These are phyloP conservation scores for Cyclotella sp. DNA, from an alignment of 108 stramenopile genomes.

Conservation along the genomic window DNA sequence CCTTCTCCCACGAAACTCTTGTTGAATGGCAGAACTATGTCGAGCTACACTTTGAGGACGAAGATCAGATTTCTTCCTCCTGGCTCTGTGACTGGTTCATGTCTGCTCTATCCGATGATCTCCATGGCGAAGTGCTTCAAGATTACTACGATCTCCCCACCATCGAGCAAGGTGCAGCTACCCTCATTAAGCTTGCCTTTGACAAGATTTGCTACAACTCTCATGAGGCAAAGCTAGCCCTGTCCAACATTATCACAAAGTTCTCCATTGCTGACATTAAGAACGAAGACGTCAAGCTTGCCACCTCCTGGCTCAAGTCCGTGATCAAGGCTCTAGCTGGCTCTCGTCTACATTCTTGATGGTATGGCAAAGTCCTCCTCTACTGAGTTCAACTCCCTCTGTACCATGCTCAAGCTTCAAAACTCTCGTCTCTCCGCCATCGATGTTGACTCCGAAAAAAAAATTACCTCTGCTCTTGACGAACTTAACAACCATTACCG, in stretches of 20 bases:
- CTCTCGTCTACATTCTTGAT: too few species aligned
- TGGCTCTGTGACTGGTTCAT: neutral
- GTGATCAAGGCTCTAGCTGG: slow-evolving; percentile 7
- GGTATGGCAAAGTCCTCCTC: too few species aligned
- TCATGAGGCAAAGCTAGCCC: neutral
- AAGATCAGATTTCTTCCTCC: neutral
- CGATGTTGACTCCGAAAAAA: too few species aligned
- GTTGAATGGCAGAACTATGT: neutral
- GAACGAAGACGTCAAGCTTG: neutral
- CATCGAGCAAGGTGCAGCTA: neutral
- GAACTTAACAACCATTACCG: too few species aligned
- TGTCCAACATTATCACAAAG: neutral
- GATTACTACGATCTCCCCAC: neutral
- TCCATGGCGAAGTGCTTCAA: neutral
- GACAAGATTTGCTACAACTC: neutral
- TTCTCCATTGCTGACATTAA: neutral
- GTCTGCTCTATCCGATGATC: neutral
- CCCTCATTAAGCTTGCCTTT: neutral
- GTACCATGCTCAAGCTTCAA: neutral
- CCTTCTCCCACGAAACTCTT: neutral
- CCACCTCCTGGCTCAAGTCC: neutral
- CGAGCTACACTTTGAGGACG: neutral
- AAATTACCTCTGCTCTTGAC: too few species aligned
- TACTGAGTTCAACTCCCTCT: neutral
- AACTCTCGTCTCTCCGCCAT: too few species aligned